phyloP scores from a whole-genome alignment of 129 eudicot species.

The Lactuca saligna region DNA sequence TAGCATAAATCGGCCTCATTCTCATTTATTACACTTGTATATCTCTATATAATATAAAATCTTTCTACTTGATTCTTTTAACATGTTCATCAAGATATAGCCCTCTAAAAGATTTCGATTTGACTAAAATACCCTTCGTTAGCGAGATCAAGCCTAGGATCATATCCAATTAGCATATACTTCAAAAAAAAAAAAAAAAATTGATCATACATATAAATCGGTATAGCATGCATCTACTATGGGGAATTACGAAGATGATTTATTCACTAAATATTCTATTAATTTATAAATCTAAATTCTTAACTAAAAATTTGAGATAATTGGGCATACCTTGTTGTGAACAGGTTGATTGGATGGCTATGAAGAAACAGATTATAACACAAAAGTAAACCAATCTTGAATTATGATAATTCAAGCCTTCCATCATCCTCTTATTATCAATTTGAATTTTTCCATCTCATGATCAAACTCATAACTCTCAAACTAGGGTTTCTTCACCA shows the following conservation, averaged over 20 bases:
- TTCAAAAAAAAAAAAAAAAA: neutral
- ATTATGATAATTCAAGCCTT: constrained; percentile 35
- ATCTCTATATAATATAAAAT: neutral
- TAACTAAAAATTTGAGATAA: constrained; percentile 11
- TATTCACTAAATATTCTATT: neutral
- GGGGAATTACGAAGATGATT: constrained; percentile 4
- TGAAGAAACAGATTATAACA: constrained; percentile 43
- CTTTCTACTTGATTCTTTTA: constrained; percentile 4
- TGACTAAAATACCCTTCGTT: constrained; percentile 11
- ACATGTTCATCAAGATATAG: constrained; percentile 26
- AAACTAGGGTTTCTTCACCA: constrained; percentile 15
- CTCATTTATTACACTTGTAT: too few species aligned
- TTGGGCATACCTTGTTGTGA: constrained; percentile 56
- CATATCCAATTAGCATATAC: constrained; percentile 1
- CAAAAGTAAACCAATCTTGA: constrained; percentile 35
- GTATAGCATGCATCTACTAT: constrained; percentile 22
- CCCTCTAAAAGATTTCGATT: constrained; percentile 9
- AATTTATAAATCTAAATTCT: neutral
- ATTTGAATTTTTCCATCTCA: constrained; percentile 37
- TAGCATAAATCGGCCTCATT: too few species aligned
- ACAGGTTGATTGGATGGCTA: constrained; percentile 40
- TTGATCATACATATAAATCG: constrained; percentile 11
- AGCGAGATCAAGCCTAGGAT: constrained; percentile 14
- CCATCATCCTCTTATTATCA: constrained; percentile 49
- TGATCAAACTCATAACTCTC: constrained; percentile 31